Percentiles rank a stretch among this genome's conserved stretches.
Evolutionary conservation across 495 filamentous ascomycete species (phyloP).

Genomic region (Neurospora sp.): DNA sequence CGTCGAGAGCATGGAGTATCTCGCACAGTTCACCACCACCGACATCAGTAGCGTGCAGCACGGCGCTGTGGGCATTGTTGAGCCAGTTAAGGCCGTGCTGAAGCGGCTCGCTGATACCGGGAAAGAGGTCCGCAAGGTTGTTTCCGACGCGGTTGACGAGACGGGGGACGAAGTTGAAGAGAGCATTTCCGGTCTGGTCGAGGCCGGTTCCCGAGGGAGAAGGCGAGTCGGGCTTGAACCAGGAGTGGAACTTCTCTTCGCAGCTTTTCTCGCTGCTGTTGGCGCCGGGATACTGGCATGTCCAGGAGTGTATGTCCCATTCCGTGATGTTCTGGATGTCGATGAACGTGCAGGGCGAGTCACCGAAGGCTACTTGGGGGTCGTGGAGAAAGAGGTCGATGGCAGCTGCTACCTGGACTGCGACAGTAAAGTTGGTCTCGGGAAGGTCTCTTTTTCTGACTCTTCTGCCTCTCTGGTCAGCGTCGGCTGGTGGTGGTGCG

Average conservation of each 20-base stretch:
- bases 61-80: conserved; percentile 6
- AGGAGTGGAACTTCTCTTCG: conserved; percentile 5
- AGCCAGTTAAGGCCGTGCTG: conserved; percentile 5
- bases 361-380: conserved; percentile 9
- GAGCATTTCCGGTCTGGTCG: neutral
- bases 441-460: neutral
- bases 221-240: conserved; percentile 6
- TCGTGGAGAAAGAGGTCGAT: conserved; percentile 1
- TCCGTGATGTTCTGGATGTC: neutral
- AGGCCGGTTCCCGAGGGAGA: neutral
- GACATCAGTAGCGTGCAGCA: conserved; percentile 5
- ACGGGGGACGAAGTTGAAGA: conserved; percentile 7
- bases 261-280: conserved; percentile 11
- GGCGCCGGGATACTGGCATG: conserved; percentile 11
- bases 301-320: conserved; percentile 9
- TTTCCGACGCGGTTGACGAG: conserved; percentile 5
- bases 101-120: conserved; percentile 3
- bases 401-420: conserved; percentile 6
- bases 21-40: conserved; percentile 7
- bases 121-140: conserved; percentile 5
- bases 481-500: neutral
- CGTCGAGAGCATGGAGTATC: conserved; percentile 5
- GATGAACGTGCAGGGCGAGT: conserved; percentile 9
- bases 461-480: neutral
- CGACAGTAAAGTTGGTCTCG: conserved; percentile 13